phyloP scores from a whole-genome alignment of 1,284 basidiomycete genomes.

The Lentinula novae-zelandiae region DNA sequence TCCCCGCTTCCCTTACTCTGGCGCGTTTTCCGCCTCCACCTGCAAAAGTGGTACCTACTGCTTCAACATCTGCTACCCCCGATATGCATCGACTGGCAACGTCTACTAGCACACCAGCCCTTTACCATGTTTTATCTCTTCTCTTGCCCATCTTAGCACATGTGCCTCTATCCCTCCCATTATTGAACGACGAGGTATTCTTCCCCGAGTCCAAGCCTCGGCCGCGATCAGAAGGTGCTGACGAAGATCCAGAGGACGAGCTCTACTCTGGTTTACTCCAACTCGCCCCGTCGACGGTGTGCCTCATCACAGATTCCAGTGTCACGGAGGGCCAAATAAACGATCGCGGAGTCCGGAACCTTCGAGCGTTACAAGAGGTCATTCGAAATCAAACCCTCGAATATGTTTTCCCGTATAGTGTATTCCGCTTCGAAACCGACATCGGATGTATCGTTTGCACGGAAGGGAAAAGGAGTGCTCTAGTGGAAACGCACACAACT shows the following conservation, averaged over 20 bases:
- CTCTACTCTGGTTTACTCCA: conserved; percentile 76
- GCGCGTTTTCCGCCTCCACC: conserved; percentile 52
- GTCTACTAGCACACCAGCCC: conserved; percentile 33
- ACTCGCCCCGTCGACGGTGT: conserved; percentile 57
- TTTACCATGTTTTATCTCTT: conserved; percentile 49
- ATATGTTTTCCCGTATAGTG: conserved; percentile 79
- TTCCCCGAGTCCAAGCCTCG: conserved; percentile 54
- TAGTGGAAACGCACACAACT: conserved; percentile 60
- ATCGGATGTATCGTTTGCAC: conserved; percentile 62
- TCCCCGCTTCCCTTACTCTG: conserved; percentile 66
- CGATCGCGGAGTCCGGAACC: conserved; percentile 67
- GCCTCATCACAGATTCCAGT: conserved; percentile 66
- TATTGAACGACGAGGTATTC: conserved; percentile 61
- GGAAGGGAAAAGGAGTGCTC: conserved; percentile 63
- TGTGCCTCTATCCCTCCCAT: conserved; percentile 52
- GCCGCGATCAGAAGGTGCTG: background rate
- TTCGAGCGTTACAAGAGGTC: conserved; percentile 66
- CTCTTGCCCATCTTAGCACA: conserved; percentile 49
- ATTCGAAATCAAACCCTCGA: conserved; percentile 69
- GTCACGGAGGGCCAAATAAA: conserved; percentile 65
- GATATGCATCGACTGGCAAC: background rate
- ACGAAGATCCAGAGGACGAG: conserved; percentile 49
- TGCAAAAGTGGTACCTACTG: background rate
- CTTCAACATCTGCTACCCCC: background rate
- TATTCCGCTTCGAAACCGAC: conserved; percentile 75